Percentiles rank a stretch among this genome's conserved stretches.
These are phyloP conservation scores for Striga hermonthica DNA, from an alignment of 305 asterid genomes.

Conservation along the genomic window DNA sequence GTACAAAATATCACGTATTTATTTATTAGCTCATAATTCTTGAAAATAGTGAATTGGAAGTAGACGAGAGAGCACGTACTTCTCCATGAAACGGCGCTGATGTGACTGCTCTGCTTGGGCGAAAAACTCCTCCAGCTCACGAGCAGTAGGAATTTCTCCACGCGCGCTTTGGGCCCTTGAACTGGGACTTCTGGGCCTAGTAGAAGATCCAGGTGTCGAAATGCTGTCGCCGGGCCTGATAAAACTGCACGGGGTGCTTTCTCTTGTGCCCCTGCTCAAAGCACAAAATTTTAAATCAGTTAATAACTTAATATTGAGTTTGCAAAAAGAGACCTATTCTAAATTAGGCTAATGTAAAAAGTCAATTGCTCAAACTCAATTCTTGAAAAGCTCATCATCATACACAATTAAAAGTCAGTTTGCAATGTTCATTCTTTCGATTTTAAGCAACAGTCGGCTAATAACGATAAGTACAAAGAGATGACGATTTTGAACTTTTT, in stretches of 20 bases:
- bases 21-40: too few species aligned
- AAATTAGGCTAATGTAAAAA: too few species aligned
- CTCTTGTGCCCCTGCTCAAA: slow-evolving; percentile 56
- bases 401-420: too few species aligned
- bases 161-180: slow-evolving; percentile 38
- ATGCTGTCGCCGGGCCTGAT: slow-evolving; percentile 39
- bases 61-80: slow-evolving; percentile 39
- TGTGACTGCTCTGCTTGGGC: slow-evolving; percentile 54
- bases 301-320: too few species aligned
- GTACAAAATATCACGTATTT: too few species aligned
- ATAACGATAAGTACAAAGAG: too few species aligned
- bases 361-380: too few species aligned
- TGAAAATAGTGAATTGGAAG: too few species aligned
- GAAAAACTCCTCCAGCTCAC: slow-evolving; percentile 68
- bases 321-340: too few species aligned
- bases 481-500: too few species aligned
- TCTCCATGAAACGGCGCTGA: slow-evolving; percentile 53
- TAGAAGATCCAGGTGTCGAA: slow-evolving; percentile 53
- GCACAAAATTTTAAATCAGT: background rate
- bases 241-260: slow-evolving; percentile 63
- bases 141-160: slow-evolving; percentile 42
- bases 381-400: too few species aligned
- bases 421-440: background rate
- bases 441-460: background rate
- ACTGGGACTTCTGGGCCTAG: slow-evolving; percentile 40